phyloP scores from a whole-genome alignment of 208 protist genomes.

The Blechomonas ayalai region DNA sequence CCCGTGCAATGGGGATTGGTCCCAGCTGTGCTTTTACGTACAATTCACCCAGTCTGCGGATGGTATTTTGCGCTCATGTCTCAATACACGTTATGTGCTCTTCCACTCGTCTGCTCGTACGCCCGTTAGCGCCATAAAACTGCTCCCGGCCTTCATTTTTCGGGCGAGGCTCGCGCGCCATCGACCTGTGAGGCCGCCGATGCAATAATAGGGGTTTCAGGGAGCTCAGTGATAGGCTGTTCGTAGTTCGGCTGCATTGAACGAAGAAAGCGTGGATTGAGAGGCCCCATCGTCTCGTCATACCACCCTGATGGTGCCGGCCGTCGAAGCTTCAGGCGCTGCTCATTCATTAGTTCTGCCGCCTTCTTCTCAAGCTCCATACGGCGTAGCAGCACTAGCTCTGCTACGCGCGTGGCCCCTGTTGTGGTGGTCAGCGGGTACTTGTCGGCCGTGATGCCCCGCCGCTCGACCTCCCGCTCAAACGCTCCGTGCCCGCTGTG shows the following conservation, averaged over 20 bases:
- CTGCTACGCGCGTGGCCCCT: constrained; percentile 63
- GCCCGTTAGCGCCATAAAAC: too few relatives aligned
- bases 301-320: constrained; percentile 70
- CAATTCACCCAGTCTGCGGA: too few relatives aligned
- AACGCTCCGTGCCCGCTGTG: constrained; percentile 80
- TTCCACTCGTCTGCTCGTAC: too few relatives aligned
- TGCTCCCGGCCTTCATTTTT: too few relatives aligned
- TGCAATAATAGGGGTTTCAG: constrained; percentile 32
- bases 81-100: too few relatives aligned
- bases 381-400: constrained; percentile 79
- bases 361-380: constrained; percentile 64
- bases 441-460: constrained; percentile 73
- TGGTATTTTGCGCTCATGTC: too few relatives aligned
- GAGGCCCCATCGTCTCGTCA: constrained; percentile 66
- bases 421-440: constrained; percentile 82
- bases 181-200: constrained; percentile 1
- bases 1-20: too few relatives aligned
- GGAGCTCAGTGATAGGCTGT: constrained; percentile 51
- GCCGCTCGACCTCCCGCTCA: constrained; percentile 80
- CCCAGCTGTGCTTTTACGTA: too few relatives aligned
- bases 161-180: too few relatives aligned
- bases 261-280: constrained; percentile 76
- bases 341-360: constrained; percentile 25
- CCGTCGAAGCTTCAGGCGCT: constrained; percentile 19
- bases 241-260: constrained; percentile 76